A percentile compares a stretch with the other conserved stretches of the same genome.
Evolutionary conservation across 2,329 filamentous ascomycete species (phyloP).

Genomic region (Diplodia seriata): DNA sequence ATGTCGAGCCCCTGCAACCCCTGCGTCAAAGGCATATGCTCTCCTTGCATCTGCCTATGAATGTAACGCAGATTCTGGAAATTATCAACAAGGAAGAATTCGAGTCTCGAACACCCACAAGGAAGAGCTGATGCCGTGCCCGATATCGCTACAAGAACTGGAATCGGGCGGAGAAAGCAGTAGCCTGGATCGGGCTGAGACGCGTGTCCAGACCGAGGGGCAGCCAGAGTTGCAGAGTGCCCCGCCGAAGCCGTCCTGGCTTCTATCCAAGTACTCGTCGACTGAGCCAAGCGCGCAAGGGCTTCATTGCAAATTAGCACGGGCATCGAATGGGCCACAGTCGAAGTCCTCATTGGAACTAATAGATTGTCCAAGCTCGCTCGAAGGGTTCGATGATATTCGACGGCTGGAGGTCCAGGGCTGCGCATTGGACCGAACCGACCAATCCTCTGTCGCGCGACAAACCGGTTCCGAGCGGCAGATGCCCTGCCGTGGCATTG

Average conservation of each 20-base stretch:
- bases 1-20: constrained; percentile 1
- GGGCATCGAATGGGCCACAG: neutral
- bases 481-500: neutral
- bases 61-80: neutral
- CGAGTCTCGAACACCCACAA: neutral
- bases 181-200: constrained; percentile 21
- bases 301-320: neutral
- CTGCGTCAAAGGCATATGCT: neutral
- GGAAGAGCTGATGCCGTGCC: neutral
- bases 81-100: neutral
- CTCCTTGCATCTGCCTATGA: neutral
- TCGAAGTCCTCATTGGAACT: constrained; percentile 2
- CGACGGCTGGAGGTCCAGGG: constrained; percentile 14
- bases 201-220: constrained; percentile 19
- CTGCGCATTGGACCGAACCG: constrained; percentile 18
- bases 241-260: constrained; percentile 19
- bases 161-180: constrained; percentile 12
- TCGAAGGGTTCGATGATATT: constrained; percentile 17
- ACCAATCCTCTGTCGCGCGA: constrained; percentile 8
- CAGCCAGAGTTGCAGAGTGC: constrained; percentile 12
- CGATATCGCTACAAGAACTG: constrained; percentile 22
- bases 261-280: neutral
- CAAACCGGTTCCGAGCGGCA: constrained; percentile 16
- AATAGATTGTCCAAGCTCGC: neutral
- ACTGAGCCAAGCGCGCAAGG: neutral